Base-by-base conservation (phyloP, 2,329 filamentous ascomycete genomes). In the Sphaerulina vaccinii region DNA sequence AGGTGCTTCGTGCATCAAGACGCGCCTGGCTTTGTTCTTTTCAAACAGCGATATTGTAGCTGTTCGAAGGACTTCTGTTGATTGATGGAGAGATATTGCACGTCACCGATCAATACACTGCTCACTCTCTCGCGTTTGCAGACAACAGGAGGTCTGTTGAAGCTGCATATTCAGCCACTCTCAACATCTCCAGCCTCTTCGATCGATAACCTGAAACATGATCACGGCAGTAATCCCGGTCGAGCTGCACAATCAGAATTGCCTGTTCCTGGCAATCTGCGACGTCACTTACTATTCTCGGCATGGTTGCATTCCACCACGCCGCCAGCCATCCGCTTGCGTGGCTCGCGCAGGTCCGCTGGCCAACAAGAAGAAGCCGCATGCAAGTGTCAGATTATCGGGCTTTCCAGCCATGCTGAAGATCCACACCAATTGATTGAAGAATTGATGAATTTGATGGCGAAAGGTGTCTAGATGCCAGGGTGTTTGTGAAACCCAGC, bases 401-500 rank as follows among this genome's bases (percentile, higher is more conserved):
- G 37, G 18, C 29, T 37, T n/a, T 24, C 37, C 46, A 41, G 37
- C 36, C 37, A 32, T 27, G 24, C 27, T 19, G 16, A 10, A 37
- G 35, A 29, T 37, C 16, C 27, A 24, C 38, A 18, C 29, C 38
- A 40, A 36, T 49, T 49, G 51, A 46, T 33, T 41, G 37, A 22
- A n/a, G 32, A 46, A 15, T 46, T 52, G 42, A 47, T 47, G 35
- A 29, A 54, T 8, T 40, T 37, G 37, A 35, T 41, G 45, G 35
- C 45, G 10, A 24, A n/a, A 44, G 24, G 42, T 35, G 39, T 47
- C 45, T 44, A 37, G 44, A 35, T 49, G 37, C 51, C n/a, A 24
- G 51, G 51, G 19, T 42, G 38, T 39, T 27, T 32, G 35, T 53
- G 51, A 53, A 53, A 53, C 51, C 27, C 24, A 29, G 51, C 51